Conservation (phyloP, 2,329 filamentous ascomycete genomes). For the Rasamsonia emersonii region DNA sequence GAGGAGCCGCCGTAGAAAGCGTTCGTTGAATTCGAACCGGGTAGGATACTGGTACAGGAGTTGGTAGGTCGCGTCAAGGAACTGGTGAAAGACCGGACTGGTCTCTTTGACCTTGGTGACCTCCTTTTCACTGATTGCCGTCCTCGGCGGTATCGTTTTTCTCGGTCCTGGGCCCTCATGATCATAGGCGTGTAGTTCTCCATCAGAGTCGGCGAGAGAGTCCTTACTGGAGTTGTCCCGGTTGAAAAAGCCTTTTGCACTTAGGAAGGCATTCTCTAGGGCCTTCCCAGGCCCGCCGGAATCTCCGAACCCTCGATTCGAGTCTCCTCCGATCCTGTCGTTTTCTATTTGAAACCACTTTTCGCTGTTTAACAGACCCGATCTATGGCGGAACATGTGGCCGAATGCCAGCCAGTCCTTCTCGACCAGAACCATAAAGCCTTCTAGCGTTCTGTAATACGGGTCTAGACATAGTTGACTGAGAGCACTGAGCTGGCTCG, state of each 20-base stretch:
- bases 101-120: constrained; percentile 77
- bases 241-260: constrained; percentile 84
- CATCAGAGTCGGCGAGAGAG: constrained; percentile 54
- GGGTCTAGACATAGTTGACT: constrained; percentile 92
- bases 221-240: constrained; percentile 62
- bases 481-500: constrained; percentile 84
- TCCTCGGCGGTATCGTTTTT: constrained; percentile 22
- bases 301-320: constrained; percentile 31
- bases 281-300: constrained; percentile 54
- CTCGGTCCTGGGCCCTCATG: constrained; percentile 35
- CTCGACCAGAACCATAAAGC: constrained; percentile 88
- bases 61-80: constrained; percentile 89
- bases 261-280: constrained; percentile 75
- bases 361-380: constrained; percentile 77
- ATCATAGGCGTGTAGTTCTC: constrained; percentile 42
- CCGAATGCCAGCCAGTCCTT: constrained; percentile 98
- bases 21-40: constrained; percentile 92
- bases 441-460: constrained; percentile 87
- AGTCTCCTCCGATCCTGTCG: constrained; percentile 58
- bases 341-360: constrained; percentile 90
- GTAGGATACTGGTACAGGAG: constrained; percentile 75
- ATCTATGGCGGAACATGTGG: constrained; percentile 93
- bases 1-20: constrained; percentile 77
- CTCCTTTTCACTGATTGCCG: constrained; percentile 47
- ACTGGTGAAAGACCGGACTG: constrained; percentile 95